Conservation (phyloP, 2,329 filamentous ascomycete genomes). For the Sporothrix protearum region DNA sequence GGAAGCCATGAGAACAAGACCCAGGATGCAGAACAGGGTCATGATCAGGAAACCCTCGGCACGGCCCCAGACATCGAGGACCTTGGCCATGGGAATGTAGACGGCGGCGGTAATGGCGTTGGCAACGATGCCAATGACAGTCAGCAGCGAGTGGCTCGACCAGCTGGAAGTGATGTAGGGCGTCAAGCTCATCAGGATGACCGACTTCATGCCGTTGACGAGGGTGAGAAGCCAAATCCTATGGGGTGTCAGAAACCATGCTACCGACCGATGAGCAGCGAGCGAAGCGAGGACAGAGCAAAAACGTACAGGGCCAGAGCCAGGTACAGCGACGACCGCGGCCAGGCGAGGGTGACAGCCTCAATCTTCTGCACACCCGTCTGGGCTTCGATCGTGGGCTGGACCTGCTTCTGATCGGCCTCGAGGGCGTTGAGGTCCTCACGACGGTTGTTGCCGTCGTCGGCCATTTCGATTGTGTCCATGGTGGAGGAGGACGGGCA, state of each 20-base stretch:
- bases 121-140: constrained; percentile 52
- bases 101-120: constrained; percentile 55
- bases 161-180: constrained; percentile 53
- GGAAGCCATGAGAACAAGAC: constrained; percentile 57
- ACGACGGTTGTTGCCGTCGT: background rate
- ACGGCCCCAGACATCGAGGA: constrained; percentile 64
- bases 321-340: constrained; percentile 38
- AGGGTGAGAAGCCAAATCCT: constrained; percentile 42
- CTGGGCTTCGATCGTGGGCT: constrained; percentile 34
- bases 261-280: too few species aligned
- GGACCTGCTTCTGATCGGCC: constrained; percentile 16
- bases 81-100: constrained; percentile 63
- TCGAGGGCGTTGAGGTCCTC: constrained; percentile 4
- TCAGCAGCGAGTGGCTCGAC: constrained; percentile 49
- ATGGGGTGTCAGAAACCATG: background rate
- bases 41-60: constrained; percentile 58
- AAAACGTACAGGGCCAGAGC: constrained; percentile 30
- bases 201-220: constrained; percentile 37
- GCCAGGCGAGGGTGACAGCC: constrained; percentile 46
- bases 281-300: background rate
- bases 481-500: background rate
- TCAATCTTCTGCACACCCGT: constrained; percentile 48
- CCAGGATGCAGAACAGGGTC: constrained; percentile 45
- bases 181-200: constrained; percentile 39
- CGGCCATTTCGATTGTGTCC: constrained; percentile 16